phyloP scores from a whole-genome alignment of 2,329 filamentous ascomycete species.

The Fusarium sp. region DNA sequence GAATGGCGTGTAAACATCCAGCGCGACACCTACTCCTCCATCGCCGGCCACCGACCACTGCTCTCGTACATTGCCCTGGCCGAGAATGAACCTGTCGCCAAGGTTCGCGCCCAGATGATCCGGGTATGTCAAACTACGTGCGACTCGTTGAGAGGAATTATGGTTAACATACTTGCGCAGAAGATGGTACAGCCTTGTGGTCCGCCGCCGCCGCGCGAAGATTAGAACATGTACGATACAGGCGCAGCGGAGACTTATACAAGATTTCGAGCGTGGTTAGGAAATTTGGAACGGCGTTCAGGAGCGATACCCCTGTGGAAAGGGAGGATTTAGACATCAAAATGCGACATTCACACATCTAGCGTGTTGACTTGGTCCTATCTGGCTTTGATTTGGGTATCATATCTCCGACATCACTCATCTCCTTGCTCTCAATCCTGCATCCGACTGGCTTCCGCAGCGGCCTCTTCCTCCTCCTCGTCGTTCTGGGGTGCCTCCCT shows the following conservation, averaged over 20 bases:
- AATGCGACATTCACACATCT: slow-evolving; percentile 1
- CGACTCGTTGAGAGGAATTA: not conserved
- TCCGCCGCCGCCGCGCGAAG: slow-evolving; percentile 67
- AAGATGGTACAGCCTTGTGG: slow-evolving; percentile 75
- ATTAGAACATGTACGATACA: slow-evolving; percentile 48
- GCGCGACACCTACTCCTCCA: slow-evolving; percentile 90
- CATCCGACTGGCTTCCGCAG: slow-evolving; percentile 27
- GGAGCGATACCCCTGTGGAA: slow-evolving; percentile 41
- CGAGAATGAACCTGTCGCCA: slow-evolving; percentile 84
- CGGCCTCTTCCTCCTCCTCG: slow-evolving; percentile 43
- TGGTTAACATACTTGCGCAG: slow-evolving; percentile 49
- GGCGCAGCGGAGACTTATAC: not conserved
- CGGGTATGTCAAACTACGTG: slow-evolving; percentile 61
- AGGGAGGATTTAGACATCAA: slow-evolving; percentile 23
- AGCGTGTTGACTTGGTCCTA: slow-evolving; percentile 2
- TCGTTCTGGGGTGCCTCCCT: slow-evolving; percentile 41
- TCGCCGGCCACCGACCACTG: slow-evolving; percentile 88
- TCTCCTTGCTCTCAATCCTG: slow-evolving; percentile 9
- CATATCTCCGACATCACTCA: slow-evolving; percentile 22
- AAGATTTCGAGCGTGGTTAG: slow-evolving; percentile 12
- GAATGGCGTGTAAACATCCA: slow-evolving; percentile 97
- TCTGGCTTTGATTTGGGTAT: slow-evolving; percentile 32
- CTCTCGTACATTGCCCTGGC: slow-evolving; percentile 91
- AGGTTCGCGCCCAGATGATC: slow-evolving; percentile 82
- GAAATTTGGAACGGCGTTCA: slow-evolving; percentile 34